Percentiles rank a stretch among this genome's conserved stretches.
These are phyloP conservation scores for Cornus kousa DNA, from an alignment of 148 eudicot genomes.

Conservation along the genomic window DNA sequence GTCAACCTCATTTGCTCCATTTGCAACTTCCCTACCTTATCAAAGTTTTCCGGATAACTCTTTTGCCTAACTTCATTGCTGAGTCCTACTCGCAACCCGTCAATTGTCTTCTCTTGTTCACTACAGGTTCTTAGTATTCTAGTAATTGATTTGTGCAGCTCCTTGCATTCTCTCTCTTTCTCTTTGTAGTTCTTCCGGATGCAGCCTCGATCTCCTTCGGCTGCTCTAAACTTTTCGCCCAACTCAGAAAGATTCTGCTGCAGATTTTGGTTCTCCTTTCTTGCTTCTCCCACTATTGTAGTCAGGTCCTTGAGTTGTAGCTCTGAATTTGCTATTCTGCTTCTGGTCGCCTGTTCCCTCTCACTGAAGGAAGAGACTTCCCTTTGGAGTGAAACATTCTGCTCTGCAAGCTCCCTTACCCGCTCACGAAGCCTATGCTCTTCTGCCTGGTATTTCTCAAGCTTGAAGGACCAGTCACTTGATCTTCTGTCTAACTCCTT, in stretches of 20 bases:
- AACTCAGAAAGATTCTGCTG: constrained; percentile 42
- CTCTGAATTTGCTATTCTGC: constrained; percentile 39
- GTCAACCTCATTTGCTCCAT: constrained; percentile 77
- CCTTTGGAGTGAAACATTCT: constrained; percentile 86
- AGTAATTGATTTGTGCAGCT: constrained; percentile 56
- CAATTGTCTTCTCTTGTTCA: constrained; percentile 85
- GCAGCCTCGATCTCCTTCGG: constrained; percentile 60
- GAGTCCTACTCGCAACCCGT: constrained; percentile 62
- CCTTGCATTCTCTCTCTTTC: constrained; percentile 80
- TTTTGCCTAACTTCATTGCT: constrained; percentile 51
- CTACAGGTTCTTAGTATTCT: constrained; percentile 64
- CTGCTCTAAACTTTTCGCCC: constrained; percentile 52
- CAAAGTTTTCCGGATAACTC: constrained; percentile 38
- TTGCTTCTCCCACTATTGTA: constrained; percentile 44
- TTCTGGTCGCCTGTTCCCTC: constrained; percentile 44
- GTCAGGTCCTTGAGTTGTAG: constrained; percentile 53
- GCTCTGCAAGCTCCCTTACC: constrained; percentile 92
- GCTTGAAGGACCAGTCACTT: constrained; percentile 76
- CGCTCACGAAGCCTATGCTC: constrained; percentile 88
- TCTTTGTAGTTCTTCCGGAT: constrained; percentile 51
- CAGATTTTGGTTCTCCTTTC: constrained; percentile 55
- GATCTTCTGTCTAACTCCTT: constrained; percentile 90
- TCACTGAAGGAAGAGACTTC: constrained; percentile 75
- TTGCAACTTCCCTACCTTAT: constrained; percentile 58
- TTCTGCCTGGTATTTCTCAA: constrained; percentile 73